Percentiles rank a stretch among this genome's conserved stretches.
phyloP scores from a whole-genome alignment of 2,329 filamentous ascomycete species.

The Akanthomyces dipterigenus region DNA sequence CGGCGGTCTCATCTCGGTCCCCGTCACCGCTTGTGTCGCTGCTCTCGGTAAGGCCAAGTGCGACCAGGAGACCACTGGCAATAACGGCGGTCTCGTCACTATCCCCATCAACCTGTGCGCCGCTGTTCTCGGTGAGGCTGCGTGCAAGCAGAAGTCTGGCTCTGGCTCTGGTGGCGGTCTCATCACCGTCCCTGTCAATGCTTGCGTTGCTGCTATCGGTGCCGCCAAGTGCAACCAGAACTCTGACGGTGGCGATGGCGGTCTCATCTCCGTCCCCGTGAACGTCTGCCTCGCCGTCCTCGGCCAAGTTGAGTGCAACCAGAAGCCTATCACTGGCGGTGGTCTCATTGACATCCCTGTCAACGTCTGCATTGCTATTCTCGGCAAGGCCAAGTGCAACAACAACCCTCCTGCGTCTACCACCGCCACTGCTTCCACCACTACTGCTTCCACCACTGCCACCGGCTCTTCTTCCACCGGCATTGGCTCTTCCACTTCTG shows the following conservation, averaged over 20 bases:
- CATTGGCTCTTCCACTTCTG: not conserved
- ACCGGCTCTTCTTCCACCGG: not conserved
- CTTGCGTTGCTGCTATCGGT: not conserved
- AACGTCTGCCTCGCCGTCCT: not conserved
- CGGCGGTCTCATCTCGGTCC: not conserved
- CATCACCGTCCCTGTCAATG: not conserved
- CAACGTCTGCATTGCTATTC: not conserved
- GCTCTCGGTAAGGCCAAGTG: not conserved
- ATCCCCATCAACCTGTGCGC: not conserved
- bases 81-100: not conserved
- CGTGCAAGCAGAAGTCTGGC: not conserved
- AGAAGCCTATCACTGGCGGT: not conserved
- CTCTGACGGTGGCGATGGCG: not conserved
- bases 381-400: not conserved
- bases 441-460: not conserved
- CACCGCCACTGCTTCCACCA: not conserved
- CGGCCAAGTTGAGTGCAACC: not conserved
- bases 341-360: not conserved
- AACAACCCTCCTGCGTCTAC: not conserved
- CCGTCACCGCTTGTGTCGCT: not conserved
- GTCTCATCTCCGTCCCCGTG: not conserved
- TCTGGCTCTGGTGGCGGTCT: not conserved
- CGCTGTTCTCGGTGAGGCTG: not conserved
- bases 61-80: not conserved
- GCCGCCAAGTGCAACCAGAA: slow-evolving; percentile 1